phyloP scores from a whole-genome alignment of 2,329 filamentous ascomycete species.

The Fusarium sp. region DNA sequence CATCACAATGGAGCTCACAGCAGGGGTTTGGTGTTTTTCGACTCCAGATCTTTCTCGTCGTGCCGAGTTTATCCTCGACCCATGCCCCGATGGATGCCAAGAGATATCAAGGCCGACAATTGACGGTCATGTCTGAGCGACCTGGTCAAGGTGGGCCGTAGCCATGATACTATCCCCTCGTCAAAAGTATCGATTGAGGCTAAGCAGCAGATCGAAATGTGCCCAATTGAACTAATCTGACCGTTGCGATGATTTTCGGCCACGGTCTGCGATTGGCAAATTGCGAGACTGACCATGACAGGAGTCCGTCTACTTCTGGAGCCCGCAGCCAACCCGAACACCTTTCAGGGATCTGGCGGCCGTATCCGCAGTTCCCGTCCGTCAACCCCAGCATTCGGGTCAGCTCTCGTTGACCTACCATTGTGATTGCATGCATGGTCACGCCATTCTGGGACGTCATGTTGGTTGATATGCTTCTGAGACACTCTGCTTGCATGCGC shows the following conservation, averaged over 20 bases:
- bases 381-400: slow-evolving; percentile 23
- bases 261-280: background rate
- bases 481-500: slow-evolving; percentile 11
- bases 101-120: slow-evolving; percentile 21
- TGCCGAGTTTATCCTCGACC: slow-evolving; percentile 11
- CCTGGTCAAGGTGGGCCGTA: slow-evolving; percentile 14
- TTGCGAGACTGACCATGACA: background rate
- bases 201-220: background rate
- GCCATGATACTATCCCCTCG: slow-evolving; percentile 12
- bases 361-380: slow-evolving; percentile 40
- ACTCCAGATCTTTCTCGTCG: slow-evolving; percentile 20
- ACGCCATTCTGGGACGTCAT: slow-evolving; percentile 26
- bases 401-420: slow-evolving; percentile 18
- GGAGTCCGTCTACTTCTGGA: slow-evolving; percentile 12
- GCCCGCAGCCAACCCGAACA: slow-evolving; percentile 15
- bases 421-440: slow-evolving; percentile 18
- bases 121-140: slow-evolving; percentile 31
- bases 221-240: background rate
- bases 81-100: slow-evolving; percentile 30
- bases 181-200: slow-evolving; percentile 4
- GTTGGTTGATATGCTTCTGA: slow-evolving; percentile 25
- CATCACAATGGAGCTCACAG: slow-evolving; percentile 15
- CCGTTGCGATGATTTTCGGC: slow-evolving; percentile 3
- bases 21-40: slow-evolving; percentile 15
- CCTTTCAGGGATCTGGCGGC: slow-evolving; percentile 29